These are phyloP conservation scores for Boletus smithii DNA, from an alignment of 1,284 basidiomycete species.

Conservation along the genomic window DNA sequence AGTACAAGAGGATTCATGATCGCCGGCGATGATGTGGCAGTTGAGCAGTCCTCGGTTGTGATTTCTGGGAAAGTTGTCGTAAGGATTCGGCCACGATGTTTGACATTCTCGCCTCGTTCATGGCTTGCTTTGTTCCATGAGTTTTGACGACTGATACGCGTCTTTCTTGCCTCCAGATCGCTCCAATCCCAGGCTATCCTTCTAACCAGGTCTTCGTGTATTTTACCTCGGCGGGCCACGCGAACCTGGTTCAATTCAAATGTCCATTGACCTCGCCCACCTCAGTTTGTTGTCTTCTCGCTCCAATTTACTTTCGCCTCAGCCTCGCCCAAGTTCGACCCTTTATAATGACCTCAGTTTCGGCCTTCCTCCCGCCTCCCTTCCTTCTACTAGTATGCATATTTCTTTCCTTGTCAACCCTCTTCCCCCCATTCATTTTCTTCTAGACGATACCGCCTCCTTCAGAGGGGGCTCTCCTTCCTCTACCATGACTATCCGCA, in stretches of 20 bases:
- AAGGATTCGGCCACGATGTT: constrained; percentile 28
- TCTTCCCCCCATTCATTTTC: constrained; percentile 6
- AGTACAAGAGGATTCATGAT: too few species aligned
- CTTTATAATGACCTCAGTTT: constrained; percentile 22
- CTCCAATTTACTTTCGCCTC: too few species aligned
- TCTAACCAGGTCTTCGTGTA: constrained; percentile 23
- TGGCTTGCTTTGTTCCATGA: constrained; percentile 30
- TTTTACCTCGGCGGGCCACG: constrained; percentile 11
- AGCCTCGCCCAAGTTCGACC: constrained; percentile 10
- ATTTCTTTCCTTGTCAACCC: constrained; percentile 4
- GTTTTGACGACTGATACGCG: constrained; percentile 29
- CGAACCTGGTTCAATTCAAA: too few species aligned
- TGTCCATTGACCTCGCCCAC: too few species aligned
- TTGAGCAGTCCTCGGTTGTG: neutral
- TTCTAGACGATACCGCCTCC: constrained; percentile 13
- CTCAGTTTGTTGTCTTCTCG: too few species aligned
- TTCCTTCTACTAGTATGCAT: constrained; percentile 21
- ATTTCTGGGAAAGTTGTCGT: constrained; percentile 23
- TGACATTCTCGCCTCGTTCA: constrained; percentile 26
- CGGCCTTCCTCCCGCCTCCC: too few species aligned
- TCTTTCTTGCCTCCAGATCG: constrained; percentile 13
- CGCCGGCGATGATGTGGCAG: too few species aligned
- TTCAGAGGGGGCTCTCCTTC: constrained; percentile 25
- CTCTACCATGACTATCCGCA: constrained; percentile 31
- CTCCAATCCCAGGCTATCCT: too few species aligned